These are phyloP conservation scores for Colletotrichum sp. DNA, from an alignment of 2,329 filamentous ascomycete genomes.

Conservation along the genomic window DNA sequence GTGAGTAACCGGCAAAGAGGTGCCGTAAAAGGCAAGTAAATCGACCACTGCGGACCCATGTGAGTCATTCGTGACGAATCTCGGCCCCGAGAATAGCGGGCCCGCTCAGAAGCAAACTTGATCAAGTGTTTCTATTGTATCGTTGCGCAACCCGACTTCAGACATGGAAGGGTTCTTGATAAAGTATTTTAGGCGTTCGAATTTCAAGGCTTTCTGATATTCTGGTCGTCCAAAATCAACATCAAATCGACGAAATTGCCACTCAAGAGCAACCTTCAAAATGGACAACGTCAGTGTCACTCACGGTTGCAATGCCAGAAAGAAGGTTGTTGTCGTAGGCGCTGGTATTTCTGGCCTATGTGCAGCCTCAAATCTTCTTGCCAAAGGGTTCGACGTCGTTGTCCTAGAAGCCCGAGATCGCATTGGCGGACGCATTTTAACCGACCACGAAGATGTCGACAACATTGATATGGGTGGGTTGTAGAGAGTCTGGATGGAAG, in stretches of 20 bases:
- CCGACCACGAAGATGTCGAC: neutral
- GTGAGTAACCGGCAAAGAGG: neutral
- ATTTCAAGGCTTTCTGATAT: neutral
- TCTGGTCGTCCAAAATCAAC: neutral
- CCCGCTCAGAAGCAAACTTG: neutral
- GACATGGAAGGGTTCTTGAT: neutral
- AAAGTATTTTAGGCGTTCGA: neutral
- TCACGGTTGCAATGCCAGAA: neutral
- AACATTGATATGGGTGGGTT: neutral
- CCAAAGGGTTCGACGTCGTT: conserved; percentile 39
- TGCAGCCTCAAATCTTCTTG: conserved; percentile 37
- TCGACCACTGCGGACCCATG: neutral
- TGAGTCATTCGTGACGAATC: neutral
- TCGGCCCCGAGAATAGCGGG: neutral
- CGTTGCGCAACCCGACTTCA: neutral
- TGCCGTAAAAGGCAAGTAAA: neutral
- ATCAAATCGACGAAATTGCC: neutral
- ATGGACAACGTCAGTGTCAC: neutral
- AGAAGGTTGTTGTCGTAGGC: conserved; percentile 43
- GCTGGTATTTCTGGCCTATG: conserved; percentile 45
- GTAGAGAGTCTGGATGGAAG: neutral
- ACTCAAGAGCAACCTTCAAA: neutral
- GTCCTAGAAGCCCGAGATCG: conserved; percentile 55
- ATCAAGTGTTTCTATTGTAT: neutral
- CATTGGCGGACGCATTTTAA: conserved; percentile 56